Base-by-base conservation (phyloP, 2,329 filamentous ascomycete species). In the Penicillium sp. region DNA sequence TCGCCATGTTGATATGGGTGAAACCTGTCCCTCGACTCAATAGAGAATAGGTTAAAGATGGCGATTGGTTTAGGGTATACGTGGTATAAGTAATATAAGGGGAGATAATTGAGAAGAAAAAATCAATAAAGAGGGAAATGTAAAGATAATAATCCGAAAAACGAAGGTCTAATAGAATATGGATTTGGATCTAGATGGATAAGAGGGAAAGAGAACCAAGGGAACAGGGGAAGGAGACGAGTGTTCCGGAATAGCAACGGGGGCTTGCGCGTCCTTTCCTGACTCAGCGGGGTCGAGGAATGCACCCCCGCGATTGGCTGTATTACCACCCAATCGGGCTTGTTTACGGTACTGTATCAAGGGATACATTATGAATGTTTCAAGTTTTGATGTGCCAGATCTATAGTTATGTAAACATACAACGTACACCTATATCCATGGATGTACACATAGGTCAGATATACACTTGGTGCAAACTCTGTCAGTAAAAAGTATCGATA, bases 201-300 rank as follows among this genome's bases (percentile, higher is more conserved):
- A 54, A 46, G 47, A 44, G 46, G 57, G 50, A 42, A 36, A 51
- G 49, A 48, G 57, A 59, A 58, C 39, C 44, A 39, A 51, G 55
- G 45, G 51, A 48, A 50, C 34, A 40, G 48, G 39, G 46, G 57
- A 55, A 56, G 53, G 50, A 47, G 52, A 47, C 56, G 51, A 54
- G 55, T 39, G 34, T 53, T 47, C 57, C 60, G 55, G 56, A 57
- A 51, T 51, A 60, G 42, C 51, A 55, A 49, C 47, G 51, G 59
- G 67, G 60, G 69, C 55, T 71, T 71, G 67, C 69, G 69, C 65
- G 69, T 68, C 68, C 66, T 65, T 53, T 40, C 23, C 55, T 70
- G 63, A 70, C 53, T 70, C 64, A 70, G 64, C 66, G 56, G 55
- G 42, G 43, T 29, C 35, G 11, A 44, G 14, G 42, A 52, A 42